Evolutionary conservation across 495 filamentous ascomycete species (phyloP), one percentile per base, ranked within the genome.

Genomic region (Hypoxylon cercidicola): DNA sequence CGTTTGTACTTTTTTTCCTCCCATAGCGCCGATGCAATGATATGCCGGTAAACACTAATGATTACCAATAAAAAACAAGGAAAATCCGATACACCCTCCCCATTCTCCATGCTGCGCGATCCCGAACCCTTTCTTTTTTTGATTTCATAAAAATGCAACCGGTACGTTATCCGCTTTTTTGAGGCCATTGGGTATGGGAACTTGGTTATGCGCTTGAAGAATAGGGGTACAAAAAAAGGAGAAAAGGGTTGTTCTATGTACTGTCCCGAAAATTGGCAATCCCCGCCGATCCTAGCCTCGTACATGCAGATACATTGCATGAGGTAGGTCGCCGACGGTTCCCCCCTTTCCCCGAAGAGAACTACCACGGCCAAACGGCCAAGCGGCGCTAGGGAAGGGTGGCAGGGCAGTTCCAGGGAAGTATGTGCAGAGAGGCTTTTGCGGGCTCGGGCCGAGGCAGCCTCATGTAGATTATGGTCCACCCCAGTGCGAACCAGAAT

Each of bases 311-410:
- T 60, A 32, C n/a, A n/a, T n/a, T 32, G 65, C 65, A 68, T 63
- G 25, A 68, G n/a, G 65, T 68, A 64, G 65, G 65, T 68, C 65
- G 65, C 65, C 65, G 65, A 60, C 23, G 46, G 49, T 40, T 28
- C 37, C 49, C 44, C 30, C 23, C 23, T 2, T 32, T 11, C 30
- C 30, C 30, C 30, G 23, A 25, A 32, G 30, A 45, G 34, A 44
- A 51, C 28, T n/a, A 63, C 19, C 53, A 56, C 11, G 21, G 34
- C 45, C 4, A 44, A 20, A 57, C 25, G 21, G 34, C 45, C 4
- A 44, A 20, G 53, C 25, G 30, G 30, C 59, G 44, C 54, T 59
- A 68, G 49, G 51, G 55, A 52, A 68, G 49, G 55, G 54, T 34
- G 64, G 13, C 12, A 15, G n/a, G 25, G 41, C 37, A 55, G 23